Base-by-base conservation (phyloP, 768 basidiomycete species). In the Amanita brunnescens region DNA sequence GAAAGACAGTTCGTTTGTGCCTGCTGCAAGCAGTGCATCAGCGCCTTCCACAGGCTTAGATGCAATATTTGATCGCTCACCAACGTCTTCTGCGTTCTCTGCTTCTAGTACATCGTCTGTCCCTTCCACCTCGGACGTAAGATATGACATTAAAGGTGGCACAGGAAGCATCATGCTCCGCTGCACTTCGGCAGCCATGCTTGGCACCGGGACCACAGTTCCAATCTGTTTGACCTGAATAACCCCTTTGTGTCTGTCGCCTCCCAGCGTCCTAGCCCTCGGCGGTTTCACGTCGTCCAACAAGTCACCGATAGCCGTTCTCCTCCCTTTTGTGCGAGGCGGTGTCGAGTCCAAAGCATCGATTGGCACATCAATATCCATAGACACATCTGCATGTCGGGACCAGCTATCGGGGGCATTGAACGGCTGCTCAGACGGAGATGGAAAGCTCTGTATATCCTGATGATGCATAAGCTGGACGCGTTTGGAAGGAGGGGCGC, bases 91-190 rank as follows among this genome's bases (percentile, higher is more conserved):
- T 6, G 81, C 74, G 70, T 99, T 97, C 45, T 79, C 71, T 2
- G 71, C 89, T 64, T 97, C 92, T 34, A 96, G 66, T 6, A 82
- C 59, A 49, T 87, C 80, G 3, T 82, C 81, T 24, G 71, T 75
- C 4, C 80, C 83, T 8, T 88, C 83, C n/a, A 86, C 72, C 18
- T 73, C 75, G 2, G 72, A 70, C 42, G 70, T 77, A 33, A 90
- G 53, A 49, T 75, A 76, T 0, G 81, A 84, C 61, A 89, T 64
- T 41, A 89, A 59, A 2, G 80, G 66, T 4, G 82, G 85, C 1
- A 79, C 65, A 1, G 79, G 77, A 47, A 90, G 60, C n/a, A 65
- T 59, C 16, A 68, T 62, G 12, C 62, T 60, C 39, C 55, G 50
- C 10, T 61, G 63, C 29, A 57, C 58, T 39, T 53, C 54, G 7